These are phyloP conservation scores for Hypoxylon subgilvum DNA, from an alignment of 495 filamentous ascomycete species.

Conservation along the genomic window DNA sequence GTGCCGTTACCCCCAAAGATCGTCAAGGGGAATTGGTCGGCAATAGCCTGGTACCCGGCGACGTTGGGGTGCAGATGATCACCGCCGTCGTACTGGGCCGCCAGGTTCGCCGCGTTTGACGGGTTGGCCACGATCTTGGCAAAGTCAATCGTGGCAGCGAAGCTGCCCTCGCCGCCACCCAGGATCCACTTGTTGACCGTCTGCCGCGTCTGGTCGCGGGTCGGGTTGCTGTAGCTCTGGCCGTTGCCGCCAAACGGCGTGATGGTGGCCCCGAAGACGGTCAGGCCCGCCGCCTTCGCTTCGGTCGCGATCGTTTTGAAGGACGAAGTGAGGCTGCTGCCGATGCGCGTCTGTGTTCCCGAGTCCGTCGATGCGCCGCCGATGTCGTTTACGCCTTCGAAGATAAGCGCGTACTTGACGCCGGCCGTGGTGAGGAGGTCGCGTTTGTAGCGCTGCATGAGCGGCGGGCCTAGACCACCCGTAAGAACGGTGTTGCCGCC, in stretches of 20 bases:
- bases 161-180: constrained; percentile 53
- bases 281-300: constrained; percentile 61
- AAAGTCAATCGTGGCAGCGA: constrained; percentile 71
- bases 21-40: constrained; percentile 63
- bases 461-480: constrained; percentile 68
- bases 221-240: constrained; percentile 60
- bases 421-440: constrained; percentile 65
- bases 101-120: constrained; percentile 50
- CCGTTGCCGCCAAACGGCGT: constrained; percentile 65
- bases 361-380: constrained; percentile 58
- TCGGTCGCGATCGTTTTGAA: constrained; percentile 65
- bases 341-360: constrained; percentile 57
- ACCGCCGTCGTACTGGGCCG: constrained; percentile 64
- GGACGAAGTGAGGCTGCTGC: constrained; percentile 58
- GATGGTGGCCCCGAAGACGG: constrained; percentile 69
- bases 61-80: constrained; percentile 75
- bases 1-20: constrained; percentile 53
- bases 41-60: constrained; percentile 67
- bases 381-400: constrained; percentile 76
- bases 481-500: constrained; percentile 71
- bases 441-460: constrained; percentile 66
- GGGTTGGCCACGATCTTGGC: constrained; percentile 62
- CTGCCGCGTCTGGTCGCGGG: constrained; percentile 62
- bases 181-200: constrained; percentile 70
- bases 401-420: constrained; percentile 69